Evolutionary conservation across 2,329 filamentous ascomycete genomes (phyloP).

Genomic region (Xylariaceae sp.): DNA sequence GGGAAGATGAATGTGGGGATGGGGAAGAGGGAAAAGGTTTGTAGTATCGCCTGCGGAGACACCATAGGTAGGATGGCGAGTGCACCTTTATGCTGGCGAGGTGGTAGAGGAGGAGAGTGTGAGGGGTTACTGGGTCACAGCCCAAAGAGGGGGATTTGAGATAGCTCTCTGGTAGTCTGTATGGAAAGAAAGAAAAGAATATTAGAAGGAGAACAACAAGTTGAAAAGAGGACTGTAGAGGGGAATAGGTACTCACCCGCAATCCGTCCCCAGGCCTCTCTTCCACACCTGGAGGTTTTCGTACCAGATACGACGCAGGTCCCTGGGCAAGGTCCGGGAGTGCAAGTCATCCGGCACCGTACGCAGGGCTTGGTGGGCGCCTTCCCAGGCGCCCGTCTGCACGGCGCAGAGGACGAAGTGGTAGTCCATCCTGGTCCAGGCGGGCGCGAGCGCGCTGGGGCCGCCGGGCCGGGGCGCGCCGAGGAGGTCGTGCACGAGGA

Average conservation of each 20-base stretch:
- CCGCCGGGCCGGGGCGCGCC: constrained; percentile 17
- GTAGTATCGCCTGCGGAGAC: constrained; percentile 18
- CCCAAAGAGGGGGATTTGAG: too few species aligned
- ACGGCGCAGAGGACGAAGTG: constrained; percentile 24
- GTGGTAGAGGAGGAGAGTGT: constrained; percentile 17
- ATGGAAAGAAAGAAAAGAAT: too few species aligned
- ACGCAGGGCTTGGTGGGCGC: constrained; percentile 18
- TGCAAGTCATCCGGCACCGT: constrained; percentile 22
- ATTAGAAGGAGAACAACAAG: neutral
- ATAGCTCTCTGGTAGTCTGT: too few species aligned
- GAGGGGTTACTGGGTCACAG: constrained; percentile 6
- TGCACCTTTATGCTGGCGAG: constrained; percentile 18
- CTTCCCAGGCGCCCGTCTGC: constrained; percentile 20
- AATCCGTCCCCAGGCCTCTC: constrained; percentile 14
- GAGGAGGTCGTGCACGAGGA: constrained; percentile 21
- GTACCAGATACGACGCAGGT: constrained; percentile 8
- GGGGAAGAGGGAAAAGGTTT: constrained; percentile 8
- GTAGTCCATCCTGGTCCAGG: constrained; percentile 22
- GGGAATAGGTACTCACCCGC: constrained; percentile 7
- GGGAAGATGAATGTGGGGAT: neutral
- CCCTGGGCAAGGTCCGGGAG: constrained; percentile 7
- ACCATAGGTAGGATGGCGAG: constrained; percentile 18
- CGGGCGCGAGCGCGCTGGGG: constrained; percentile 14
- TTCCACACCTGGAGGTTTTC: constrained; percentile 15
- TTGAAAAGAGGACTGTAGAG: neutral